Conservation (phyloP, 306 rosid genomes). For the Ceratonia siliqua region DNA sequence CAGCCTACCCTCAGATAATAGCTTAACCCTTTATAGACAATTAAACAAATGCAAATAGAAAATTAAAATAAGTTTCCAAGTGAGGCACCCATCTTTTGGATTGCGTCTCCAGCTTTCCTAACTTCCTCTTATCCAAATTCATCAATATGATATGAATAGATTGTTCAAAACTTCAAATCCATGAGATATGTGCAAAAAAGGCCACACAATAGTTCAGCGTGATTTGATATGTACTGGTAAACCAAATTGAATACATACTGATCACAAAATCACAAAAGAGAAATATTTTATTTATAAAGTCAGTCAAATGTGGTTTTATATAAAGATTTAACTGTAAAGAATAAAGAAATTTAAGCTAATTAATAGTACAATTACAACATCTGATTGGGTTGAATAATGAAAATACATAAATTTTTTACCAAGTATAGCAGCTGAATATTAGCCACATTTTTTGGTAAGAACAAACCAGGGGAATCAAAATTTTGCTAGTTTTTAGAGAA, state of each 20-base stretch:
- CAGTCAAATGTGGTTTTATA: too few species aligned
- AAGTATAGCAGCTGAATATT: background rate
- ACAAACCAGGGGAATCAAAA: background rate
- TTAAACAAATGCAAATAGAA: background rate
- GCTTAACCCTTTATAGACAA: background rate
- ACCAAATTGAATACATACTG: too few species aligned
- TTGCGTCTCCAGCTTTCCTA: constrained; percentile 72
- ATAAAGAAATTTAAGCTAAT: too few species aligned
- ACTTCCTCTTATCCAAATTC: constrained; percentile 67
- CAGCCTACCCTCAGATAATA: constrained; percentile 8
- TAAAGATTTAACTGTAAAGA: too few species aligned
- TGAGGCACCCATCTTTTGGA: constrained; percentile 86
- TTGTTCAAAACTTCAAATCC: constrained; percentile 17
- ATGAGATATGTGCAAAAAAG: background rate
- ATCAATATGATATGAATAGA: constrained; percentile 17
- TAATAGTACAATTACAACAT: too few species aligned
- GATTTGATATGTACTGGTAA: too few species aligned
- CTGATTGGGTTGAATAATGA: too few species aligned
- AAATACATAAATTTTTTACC: too few species aligned
- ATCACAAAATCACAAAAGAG: too few species aligned
- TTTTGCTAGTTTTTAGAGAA: background rate
- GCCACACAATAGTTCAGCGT: too few species aligned
- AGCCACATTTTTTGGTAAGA: constrained; percentile 8
- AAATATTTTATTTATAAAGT: too few species aligned
- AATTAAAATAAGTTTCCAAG: background rate